Percentiles rank a stretch among this genome's conserved stretches.
Evolutionary conservation across 2,329 filamentous ascomycete species (phyloP).

Genomic region (Pleomassaria siparia): DNA sequence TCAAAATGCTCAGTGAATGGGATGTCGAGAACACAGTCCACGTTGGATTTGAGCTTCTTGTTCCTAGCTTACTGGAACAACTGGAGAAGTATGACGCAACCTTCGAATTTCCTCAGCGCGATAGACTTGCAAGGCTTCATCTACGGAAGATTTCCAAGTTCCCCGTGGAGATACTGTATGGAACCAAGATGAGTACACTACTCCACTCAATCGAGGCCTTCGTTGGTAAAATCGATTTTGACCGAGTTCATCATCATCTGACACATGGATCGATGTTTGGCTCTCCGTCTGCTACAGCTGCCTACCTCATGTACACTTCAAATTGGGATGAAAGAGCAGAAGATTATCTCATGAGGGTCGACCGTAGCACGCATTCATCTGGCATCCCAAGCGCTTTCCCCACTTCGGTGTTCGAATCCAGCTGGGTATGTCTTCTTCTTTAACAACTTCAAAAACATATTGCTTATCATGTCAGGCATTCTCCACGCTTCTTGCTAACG

Average conservation of each 20-base stretch:
- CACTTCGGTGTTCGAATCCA: slow-evolving; percentile 25
- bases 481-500: not conserved
- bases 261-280: slow-evolving; percentile 37
- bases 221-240: slow-evolving; percentile 38
- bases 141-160: slow-evolving; percentile 8
- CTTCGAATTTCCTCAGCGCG: slow-evolving; percentile 6
- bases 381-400: slow-evolving; percentile 30
- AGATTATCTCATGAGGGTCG: slow-evolving; percentile 24
- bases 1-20: not conserved
- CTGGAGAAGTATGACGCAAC: slow-evolving; percentile 4
- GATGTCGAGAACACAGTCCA: not conserved
- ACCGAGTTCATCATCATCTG: slow-evolving; percentile 34
- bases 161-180: slow-evolving; percentile 5
- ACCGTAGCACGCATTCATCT: slow-evolving; percentile 2
- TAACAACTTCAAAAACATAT: not conserved
- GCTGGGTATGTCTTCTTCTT: slow-evolving; percentile 18
- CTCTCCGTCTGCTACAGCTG: slow-evolving; percentile 45
- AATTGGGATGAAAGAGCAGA: slow-evolving; percentile 37
- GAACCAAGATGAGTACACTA: slow-evolving; percentile 20
- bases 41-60: slow-evolving; percentile 20
- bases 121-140: not conserved
- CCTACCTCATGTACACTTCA: slow-evolving; percentile 33
- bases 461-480: not conserved
- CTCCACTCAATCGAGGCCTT: slow-evolving; percentile 45
- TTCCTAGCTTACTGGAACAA: slow-evolving; percentile 8